Conservation (phyloP, 768 basidiomycete species). For the Lyophyllum atratum region DNA sequence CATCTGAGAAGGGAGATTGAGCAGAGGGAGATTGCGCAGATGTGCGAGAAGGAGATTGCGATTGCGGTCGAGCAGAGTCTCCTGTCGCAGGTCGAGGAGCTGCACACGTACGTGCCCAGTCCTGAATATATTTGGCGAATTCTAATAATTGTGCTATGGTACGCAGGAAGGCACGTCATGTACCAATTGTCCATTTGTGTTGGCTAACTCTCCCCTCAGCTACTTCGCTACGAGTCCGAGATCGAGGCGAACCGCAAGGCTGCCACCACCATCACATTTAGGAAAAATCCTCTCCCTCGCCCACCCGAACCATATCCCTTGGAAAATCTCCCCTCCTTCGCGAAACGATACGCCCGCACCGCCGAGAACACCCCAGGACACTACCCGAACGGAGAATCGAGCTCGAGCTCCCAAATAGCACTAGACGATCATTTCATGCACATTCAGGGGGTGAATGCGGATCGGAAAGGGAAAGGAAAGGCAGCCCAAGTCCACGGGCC, state of each 20-base stretch:
- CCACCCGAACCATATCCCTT: slow-evolving; percentile 54
- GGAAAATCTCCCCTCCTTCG: slow-evolving; percentile 43
- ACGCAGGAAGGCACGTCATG: slow-evolving; percentile 20
- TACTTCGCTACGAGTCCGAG: slow-evolving; percentile 29
- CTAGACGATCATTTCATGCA: neutral
- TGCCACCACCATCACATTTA: slow-evolving; percentile 29
- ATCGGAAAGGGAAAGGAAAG: slow-evolving; percentile 2
- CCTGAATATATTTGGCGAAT: neutral
- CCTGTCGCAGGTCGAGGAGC: slow-evolving; percentile 29
- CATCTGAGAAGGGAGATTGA: slow-evolving; percentile 32
- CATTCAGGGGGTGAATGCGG: neutral
- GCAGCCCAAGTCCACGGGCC: too few relatives aligned
- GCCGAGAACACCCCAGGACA: slow-evolving; percentile 1
- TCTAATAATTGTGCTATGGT: neutral
- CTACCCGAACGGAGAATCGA: neutral
- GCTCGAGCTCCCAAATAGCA: neutral
- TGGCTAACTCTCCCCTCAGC: slow-evolving; percentile 14
- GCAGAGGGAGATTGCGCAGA: slow-evolving; percentile 25
- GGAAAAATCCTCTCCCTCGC: slow-evolving; percentile 52
- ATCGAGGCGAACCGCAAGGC: slow-evolving; percentile 36
- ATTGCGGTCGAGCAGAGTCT: slow-evolving; percentile 38
- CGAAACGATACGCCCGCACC: slow-evolving; percentile 20
- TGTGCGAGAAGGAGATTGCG: slow-evolving; percentile 34
- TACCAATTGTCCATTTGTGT: neutral
- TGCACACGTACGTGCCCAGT: slow-evolving; percentile 29